Percentiles rank a stretch among this genome's conserved stretches.
Conservation (phyloP, 768 basidiomycete genomes). For the Termitomyces sp. region DNA sequence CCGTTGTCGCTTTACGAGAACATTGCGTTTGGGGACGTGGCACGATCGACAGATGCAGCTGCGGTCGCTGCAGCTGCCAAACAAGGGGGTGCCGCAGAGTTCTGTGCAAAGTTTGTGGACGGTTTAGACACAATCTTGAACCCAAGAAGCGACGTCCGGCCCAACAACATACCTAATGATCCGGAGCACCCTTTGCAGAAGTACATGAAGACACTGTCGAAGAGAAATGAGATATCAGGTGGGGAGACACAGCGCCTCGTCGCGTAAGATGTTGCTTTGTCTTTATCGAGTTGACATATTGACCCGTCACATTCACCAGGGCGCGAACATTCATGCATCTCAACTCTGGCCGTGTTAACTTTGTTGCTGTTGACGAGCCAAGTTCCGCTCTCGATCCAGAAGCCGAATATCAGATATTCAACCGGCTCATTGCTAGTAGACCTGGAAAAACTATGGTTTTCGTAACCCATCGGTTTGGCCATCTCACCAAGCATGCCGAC, state of each 20-base stretch:
- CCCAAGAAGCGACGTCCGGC: background rate
- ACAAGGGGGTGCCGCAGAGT: slow-evolving; percentile 22
- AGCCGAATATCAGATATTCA: slow-evolving; percentile 34
- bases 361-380: slow-evolving; percentile 45
- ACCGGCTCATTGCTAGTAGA: slow-evolving; percentile 23
- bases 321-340: slow-evolving; percentile 28
- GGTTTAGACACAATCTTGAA: slow-evolving; percentile 18
- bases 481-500: slow-evolving; percentile 32
- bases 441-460: slow-evolving; percentile 35
- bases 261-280: slow-evolving; percentile 15
- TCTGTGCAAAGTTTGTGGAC: slow-evolving; percentile 14
- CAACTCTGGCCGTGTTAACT: slow-evolving; percentile 22
- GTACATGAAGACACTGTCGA: slow-evolving; percentile 13
- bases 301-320: slow-evolving; percentile 6
- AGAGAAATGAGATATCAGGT: slow-evolving; percentile 17
- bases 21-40: slow-evolving; percentile 26
- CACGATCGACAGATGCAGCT: slow-evolving; percentile 9
- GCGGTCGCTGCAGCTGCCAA: slow-evolving; percentile 25
- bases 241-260: slow-evolving; percentile 24
- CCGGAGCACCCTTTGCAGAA: slow-evolving; percentile 15
- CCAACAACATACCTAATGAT: slow-evolving; percentile 12
- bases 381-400: slow-evolving; percentile 42
- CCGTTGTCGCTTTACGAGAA: slow-evolving; percentile 43
- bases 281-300: background rate
- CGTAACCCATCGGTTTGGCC: slow-evolving; percentile 33